These are phyloP conservation scores for Turnera subulata DNA, from an alignment of 345 rosid species.

Conservation along the genomic window DNA sequence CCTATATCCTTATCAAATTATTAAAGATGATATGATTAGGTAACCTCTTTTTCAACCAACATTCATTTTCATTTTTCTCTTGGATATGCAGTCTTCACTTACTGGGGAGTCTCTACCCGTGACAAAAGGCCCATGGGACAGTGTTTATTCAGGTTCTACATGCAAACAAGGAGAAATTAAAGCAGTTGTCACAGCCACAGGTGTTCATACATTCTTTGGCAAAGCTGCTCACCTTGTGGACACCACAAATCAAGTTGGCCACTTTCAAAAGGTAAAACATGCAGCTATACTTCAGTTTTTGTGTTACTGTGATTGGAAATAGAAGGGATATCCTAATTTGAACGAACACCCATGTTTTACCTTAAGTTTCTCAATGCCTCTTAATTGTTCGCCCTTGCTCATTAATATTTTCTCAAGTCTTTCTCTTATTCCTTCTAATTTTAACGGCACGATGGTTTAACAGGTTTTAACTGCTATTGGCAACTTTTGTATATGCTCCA, in stretches of 20 bases:
- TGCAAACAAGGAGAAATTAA: constrained; percentile 90
- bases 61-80: background rate
- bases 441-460: too few species aligned
- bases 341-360: too few species aligned
- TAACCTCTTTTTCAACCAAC: background rate
- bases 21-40: background rate
- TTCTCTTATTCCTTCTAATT: too few species aligned
- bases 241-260: constrained; percentile 82
- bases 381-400: too few species aligned
- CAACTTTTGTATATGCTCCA: constrained; percentile 81
- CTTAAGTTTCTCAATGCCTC: background rate
- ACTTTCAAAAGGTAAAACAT: constrained; percentile 44
- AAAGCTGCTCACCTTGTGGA: constrained; percentile 93
- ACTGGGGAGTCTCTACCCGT: constrained; percentile 68
- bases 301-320: too few species aligned
- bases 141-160: constrained; percentile 76
- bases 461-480: constrained; percentile 74
- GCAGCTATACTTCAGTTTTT: too few species aligned
- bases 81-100: constrained; percentile 34
- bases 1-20: background rate
- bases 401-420: too few species aligned
- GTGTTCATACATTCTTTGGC: constrained; percentile 83
- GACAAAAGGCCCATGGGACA: constrained; percentile 64
- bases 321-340: background rate
- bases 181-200: constrained; percentile 83